Base-by-base conservation (phyloP, 2,329 filamentous ascomycete species). In the Alternaria postmessia region DNA sequence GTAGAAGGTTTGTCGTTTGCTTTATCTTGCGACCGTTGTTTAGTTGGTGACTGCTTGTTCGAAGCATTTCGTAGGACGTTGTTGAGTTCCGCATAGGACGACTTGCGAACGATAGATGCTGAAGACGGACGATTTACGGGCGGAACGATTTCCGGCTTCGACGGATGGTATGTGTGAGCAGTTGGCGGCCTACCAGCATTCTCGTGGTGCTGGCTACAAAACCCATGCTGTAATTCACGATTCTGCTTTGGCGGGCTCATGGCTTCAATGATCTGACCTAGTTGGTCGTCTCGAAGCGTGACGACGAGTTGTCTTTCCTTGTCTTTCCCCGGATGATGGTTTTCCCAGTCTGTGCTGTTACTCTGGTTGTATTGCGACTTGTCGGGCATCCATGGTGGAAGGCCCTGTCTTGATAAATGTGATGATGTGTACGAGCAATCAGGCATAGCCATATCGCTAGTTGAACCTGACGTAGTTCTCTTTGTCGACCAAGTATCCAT, bases 161-260 rank as follows among this genome's bases (percentile, higher is more conserved):
- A 62, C 1, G 64, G 65, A 49, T 46, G 56, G 56, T 58, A 64
- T 56, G 47, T 46, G 26, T 64, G 58, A 32, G 38, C 38, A 24
- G 43, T 62, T 32, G 54, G 47, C 36, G 39, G 63, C 12, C 44
- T 60, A 32, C 26, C 32, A 28, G 36, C 42, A n/a, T 54, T 54
- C 11, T 49, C 53, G 24, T 57, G 39, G 28, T 41, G 54, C 11
- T 60, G 60, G 14, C 18, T 26, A 22, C 24, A 30, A 3, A 54
- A 47, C 9, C 51, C 54, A 7, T 47, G 44, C 8, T 43, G 26
- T 36, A 53, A 22, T 32, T 61, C 51, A 30, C 86, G 92, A 51
- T 92, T 91, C 1, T 95, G 96, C 55, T 70, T 72, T 4, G 70
- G 64, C 18, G 70, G 71, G 47, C 70, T 74, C 22, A 70, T 65